Base-by-base conservation (phyloP, 352 stramenopile species). In the Phytophthora ohioensis region DNA sequence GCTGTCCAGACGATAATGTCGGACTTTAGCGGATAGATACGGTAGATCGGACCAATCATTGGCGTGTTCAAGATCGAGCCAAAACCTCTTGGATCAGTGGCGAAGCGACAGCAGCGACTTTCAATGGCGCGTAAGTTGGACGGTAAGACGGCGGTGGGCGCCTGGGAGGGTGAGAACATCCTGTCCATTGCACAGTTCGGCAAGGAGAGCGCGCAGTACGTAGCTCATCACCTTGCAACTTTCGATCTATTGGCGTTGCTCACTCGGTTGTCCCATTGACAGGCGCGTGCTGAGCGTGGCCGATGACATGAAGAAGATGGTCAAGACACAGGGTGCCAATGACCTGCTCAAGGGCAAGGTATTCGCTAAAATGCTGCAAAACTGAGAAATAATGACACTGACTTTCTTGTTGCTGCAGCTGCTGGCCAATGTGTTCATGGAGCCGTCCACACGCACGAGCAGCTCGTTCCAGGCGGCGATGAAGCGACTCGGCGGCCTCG, bases 401-500 rank as follows among this genome's bases (percentile, higher is more conserved):
- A 36, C 4, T 31, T 9, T 54, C 10, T 41, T 65, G 21, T 34
- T 56, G 12, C 6, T 67, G 15, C 48, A 95, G 80, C 79, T 99
- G 38, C 79, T 99, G 48, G 97, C 92, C 11, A 98, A 95, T 34
- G 91, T 99, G 38, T 99, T 99, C 78, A 99, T 98, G 78, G 98
- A 99, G 86, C 96, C 97, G 27, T 99, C 94, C 45, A 99, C 98
- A 32, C 90, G 98, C 54, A 99, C 98, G 30, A 97, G 90, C 67
- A 99, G 95, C 79, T 99, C 95, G 52, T 99, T 99, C 76, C 97
- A 99, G 69, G 88, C 97, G 21, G 97, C 98, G 21, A 99, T 99
- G 94, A 82, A 98, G 61, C 89, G 98, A 31, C 85, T 99, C 12
- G 98, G 98, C 27, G 98, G 98, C 3, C 88, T 85, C n/a, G 95